phyloP scores from a whole-genome alignment of 768 basidiomycete genomes.

The Dictyophora rubrovolvata region DNA sequence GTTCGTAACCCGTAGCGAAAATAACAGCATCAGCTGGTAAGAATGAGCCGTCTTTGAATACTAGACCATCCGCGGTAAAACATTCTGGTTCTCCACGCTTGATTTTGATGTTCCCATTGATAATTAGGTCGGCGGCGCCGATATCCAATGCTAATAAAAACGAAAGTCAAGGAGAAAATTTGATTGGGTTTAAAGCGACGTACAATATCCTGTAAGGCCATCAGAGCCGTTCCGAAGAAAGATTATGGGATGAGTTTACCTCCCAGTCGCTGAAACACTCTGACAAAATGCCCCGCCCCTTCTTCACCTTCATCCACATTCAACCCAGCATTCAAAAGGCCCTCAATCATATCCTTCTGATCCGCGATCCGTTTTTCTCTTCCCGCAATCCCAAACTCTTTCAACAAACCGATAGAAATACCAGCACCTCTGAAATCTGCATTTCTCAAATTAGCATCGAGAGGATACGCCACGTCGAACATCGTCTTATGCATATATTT shows the following conservation, averaged over 20 bases:
- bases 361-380: constrained; percentile 8
- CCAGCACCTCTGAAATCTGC: neutral
- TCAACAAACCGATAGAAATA: neutral
- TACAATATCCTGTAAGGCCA: constrained; percentile 5
- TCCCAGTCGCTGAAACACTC: constrained; percentile 23
- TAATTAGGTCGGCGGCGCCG: constrained; percentile 16
- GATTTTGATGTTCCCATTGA: constrained; percentile 13
- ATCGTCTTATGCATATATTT: neutral
- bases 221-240: neutral
- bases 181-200: neutral
- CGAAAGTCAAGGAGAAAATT: constrained; percentile 8
- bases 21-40: constrained; percentile 44
- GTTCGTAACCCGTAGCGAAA: constrained; percentile 49
- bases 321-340: constrained; percentile 27
- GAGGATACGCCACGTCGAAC: neutral
- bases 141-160: constrained; percentile 11
- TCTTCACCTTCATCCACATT: constrained; percentile 25
- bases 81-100: constrained; percentile 17
- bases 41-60: constrained; percentile 37
- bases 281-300: constrained; percentile 21
- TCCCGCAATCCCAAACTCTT: constrained; percentile 8
- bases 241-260: constrained; percentile 17
- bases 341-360: constrained; percentile 27
- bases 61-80: constrained; percentile 32
- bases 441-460: neutral